These are phyloP conservation scores for Salix caprea DNA, from an alignment of 345 rosid species.

Conservation along the genomic window DNA sequence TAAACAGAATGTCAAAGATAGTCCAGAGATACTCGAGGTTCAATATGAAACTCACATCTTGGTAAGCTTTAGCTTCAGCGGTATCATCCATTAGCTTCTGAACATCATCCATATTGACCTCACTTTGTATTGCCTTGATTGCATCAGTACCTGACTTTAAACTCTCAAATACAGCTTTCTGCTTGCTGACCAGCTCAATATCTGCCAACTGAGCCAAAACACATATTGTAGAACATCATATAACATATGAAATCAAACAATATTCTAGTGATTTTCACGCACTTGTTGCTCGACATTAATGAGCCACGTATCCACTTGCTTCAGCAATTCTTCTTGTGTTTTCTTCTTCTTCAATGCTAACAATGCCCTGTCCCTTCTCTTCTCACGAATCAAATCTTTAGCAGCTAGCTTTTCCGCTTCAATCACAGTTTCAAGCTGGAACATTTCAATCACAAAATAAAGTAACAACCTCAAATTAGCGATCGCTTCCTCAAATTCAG, in stretches of 20 bases:
- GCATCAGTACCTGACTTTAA: conserved; percentile 75
- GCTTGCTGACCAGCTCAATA: conserved; percentile 92
- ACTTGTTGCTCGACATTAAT: conserved; percentile 98
- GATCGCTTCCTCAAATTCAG: not conserved
- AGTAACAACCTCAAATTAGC: not conserved
- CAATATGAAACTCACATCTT: conserved; percentile 61
- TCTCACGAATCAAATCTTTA: conserved; percentile 72
- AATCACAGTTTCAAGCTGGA: conserved; percentile 72
- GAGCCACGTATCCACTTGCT: conserved; percentile 90
- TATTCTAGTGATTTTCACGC: conserved; percentile 6
- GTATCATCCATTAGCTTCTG: conserved; percentile 94
- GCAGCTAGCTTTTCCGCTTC: conserved; percentile 95
- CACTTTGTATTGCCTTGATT: conserved; percentile 84
- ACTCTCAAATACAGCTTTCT: conserved; percentile 90
- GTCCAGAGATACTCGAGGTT: not conserved
- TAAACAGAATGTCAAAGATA: not conserved
- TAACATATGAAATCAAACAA: not conserved
- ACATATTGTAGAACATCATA: not conserved
- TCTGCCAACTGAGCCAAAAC: conserved; percentile 66
- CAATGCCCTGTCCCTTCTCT: conserved; percentile 85
- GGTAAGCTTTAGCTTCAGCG: conserved; percentile 89
- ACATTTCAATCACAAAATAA: not conserved
- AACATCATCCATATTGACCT: conserved; percentile 83
- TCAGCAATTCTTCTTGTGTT: conserved; percentile 80
- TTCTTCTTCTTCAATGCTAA: conserved; percentile 92